Conservation (phyloP, 495 filamentous ascomycete genomes). For the Penicillium cosmopolitanum region DNA sequence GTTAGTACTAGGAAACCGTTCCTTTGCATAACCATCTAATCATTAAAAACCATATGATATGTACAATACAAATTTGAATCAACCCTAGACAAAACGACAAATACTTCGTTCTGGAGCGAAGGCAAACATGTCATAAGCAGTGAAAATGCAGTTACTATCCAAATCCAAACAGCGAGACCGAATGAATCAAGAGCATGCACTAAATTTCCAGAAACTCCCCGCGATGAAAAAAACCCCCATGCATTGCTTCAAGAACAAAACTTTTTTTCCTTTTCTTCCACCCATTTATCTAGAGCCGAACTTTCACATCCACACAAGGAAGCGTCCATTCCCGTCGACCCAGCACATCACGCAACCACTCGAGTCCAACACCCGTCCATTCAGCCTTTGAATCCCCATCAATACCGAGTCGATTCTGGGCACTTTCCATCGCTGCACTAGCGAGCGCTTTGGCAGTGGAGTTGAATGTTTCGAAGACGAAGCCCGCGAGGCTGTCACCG, state of each 20-base stretch:
- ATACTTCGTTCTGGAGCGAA: neutral
- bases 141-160: neutral
- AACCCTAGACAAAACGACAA: neutral
- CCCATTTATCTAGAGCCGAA: constrained; percentile 57
- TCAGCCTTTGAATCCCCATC: constrained; percentile 40
- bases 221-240: neutral
- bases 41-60: constrained; percentile 10
- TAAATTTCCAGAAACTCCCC: neutral
- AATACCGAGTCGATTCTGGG: constrained; percentile 48
- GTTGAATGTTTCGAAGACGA: constrained; percentile 65
- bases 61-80: constrained; percentile 8
- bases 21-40: constrained; percentile 2
- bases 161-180: too few species aligned
- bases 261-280: neutral
- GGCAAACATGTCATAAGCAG: neutral
- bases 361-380: constrained; percentile 80
- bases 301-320: constrained; percentile 80
- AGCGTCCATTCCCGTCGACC: constrained; percentile 80
- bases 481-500: constrained; percentile 45
- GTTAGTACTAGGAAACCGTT: neutral
- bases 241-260: neutral
- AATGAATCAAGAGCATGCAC: too few species aligned
- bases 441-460: constrained; percentile 68
- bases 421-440: constrained; percentile 66
- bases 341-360: constrained; percentile 78